These are phyloP conservation scores for Diospyros kaki DNA, from an alignment of 148 eudicot species.

Conservation along the genomic window DNA sequence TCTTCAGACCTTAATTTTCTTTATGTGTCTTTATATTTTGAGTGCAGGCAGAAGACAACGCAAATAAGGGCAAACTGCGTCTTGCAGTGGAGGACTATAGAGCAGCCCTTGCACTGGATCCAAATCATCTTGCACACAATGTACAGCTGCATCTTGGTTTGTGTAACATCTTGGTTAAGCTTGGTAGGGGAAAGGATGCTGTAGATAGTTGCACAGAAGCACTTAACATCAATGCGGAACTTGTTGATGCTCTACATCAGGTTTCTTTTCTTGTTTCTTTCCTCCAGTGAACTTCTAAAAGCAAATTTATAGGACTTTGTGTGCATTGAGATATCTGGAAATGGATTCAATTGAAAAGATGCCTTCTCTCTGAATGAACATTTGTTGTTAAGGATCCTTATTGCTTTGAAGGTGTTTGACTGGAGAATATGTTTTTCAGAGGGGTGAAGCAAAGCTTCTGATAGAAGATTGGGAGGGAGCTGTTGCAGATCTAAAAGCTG, in stretches of 20 bases:
- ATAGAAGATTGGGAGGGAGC: constrained; percentile 95
- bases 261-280: constrained; percentile 7
- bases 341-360: too few relatives aligned
- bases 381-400: constrained; percentile 8
- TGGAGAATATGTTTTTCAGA: constrained; percentile 35
- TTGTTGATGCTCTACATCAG: constrained; percentile 68
- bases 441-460: constrained; percentile 90
- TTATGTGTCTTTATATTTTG: neutral
- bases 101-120: constrained; percentile 85
- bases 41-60: constrained; percentile 69
- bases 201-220: constrained; percentile 63
- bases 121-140: constrained; percentile 73
- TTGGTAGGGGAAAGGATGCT: constrained; percentile 92
- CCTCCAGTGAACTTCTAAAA: neutral
- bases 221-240: constrained; percentile 73
- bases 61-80: constrained; percentile 78
- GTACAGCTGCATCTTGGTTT: constrained; percentile 90
- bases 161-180: constrained; percentile 80
- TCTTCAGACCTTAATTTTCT: constrained; percentile 3
- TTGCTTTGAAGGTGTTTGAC: neutral
- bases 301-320: too few relatives aligned
- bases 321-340: too few relatives aligned
- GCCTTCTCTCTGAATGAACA: neutral
- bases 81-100: constrained; percentile 83
- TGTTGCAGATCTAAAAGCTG: constrained; percentile 78